A percentile compares a stretch with the other conserved stretches of the same genome.
phyloP scores from a whole-genome alignment of 805 yeast species.

The Metschnikowia reukaufii region DNA sequence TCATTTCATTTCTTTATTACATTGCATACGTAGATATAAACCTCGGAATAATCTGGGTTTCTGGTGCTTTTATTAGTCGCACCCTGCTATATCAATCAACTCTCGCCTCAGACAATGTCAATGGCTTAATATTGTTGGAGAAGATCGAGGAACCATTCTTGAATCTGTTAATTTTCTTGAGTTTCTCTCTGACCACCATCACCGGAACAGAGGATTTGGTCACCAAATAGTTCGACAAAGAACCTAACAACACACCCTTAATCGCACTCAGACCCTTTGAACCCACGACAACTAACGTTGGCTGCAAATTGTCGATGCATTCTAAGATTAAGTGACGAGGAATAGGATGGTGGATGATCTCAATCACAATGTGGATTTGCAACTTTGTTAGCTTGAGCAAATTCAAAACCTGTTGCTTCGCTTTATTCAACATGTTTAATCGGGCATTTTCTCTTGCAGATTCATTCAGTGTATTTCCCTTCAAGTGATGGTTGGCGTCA shows the following conservation, averaged over 20 bases:
- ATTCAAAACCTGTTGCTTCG: slow-evolving; percentile 45
- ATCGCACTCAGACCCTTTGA: slow-evolving; percentile 72
- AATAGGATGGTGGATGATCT: slow-evolving; percentile 72
- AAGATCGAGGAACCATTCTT: slow-evolving; percentile 49
- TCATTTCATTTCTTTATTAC: background rate
- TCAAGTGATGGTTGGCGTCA: slow-evolving; percentile 42
- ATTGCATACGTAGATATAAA: background rate
- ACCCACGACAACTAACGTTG: slow-evolving; percentile 73
- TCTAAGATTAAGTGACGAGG: slow-evolving; percentile 71
- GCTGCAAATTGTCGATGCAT: slow-evolving; percentile 67
- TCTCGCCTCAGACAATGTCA: slow-evolving; percentile 50
- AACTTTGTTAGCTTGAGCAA: slow-evolving; percentile 64
- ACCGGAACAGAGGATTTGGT: slow-evolving; percentile 73
- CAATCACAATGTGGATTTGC: slow-evolving; percentile 71
- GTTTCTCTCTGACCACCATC: slow-evolving; percentile 74
- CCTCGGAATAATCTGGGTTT: no score
- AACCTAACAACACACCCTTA: slow-evolving; percentile 72
- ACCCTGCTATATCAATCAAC: slow-evolving; percentile 34
- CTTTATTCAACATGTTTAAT: slow-evolving; percentile 40
- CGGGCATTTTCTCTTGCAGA: slow-evolving; percentile 36
- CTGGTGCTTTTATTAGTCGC: no score
- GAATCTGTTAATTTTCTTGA: slow-evolving; percentile 65
- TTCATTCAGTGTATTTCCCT: slow-evolving; percentile 39
- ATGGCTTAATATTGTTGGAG: slow-evolving; percentile 55
- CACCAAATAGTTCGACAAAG: slow-evolving; percentile 69